These are phyloP conservation scores for Passalora sequoiae DNA, from an alignment of 2,329 filamentous ascomycete species.

Conservation along the genomic window DNA sequence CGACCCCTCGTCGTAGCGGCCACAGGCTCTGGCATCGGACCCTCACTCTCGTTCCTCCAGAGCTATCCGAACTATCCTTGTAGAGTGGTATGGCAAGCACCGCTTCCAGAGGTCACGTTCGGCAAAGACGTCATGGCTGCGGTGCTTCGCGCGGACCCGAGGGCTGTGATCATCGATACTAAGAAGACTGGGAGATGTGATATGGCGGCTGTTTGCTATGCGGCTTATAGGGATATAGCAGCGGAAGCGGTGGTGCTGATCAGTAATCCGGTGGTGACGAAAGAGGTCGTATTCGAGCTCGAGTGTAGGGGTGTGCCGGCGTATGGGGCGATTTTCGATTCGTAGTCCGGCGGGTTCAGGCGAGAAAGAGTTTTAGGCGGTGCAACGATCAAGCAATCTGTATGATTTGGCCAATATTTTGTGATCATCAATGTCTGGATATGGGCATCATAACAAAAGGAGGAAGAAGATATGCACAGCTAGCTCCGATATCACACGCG, in stretches of 20 bases:
- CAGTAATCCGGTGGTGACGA: conserved; percentile 63
- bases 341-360: too few species aligned
- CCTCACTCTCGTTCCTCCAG: conserved; percentile 59
- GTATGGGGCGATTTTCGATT: conserved; percentile 72
- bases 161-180: conserved; percentile 65
- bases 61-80: conserved; percentile 43
- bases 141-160: conserved; percentile 54
- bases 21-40: conserved; percentile 69
- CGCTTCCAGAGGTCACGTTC: conserved; percentile 58
- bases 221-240: conserved; percentile 42
- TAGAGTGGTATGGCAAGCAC: conserved; percentile 66
- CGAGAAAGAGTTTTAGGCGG: too few species aligned
- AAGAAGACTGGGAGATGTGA: conserved; percentile 55
- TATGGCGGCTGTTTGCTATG: conserved; percentile 53
- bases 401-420: too few species aligned
- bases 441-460: too few species aligned
- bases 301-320: conserved; percentile 62
- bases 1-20: conserved; percentile 60
- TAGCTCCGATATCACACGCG: too few species aligned
- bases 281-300: conserved; percentile 63
- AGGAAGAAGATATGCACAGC: too few species aligned
- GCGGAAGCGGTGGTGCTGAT: conserved; percentile 70
- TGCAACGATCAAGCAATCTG: too few species aligned
- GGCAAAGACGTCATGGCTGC: conserved; percentile 52
- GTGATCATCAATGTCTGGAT: too few species aligned